phyloP scores from a whole-genome alignment of 2,329 filamentous ascomycete genomes.

The Microdochium paspali region DNA sequence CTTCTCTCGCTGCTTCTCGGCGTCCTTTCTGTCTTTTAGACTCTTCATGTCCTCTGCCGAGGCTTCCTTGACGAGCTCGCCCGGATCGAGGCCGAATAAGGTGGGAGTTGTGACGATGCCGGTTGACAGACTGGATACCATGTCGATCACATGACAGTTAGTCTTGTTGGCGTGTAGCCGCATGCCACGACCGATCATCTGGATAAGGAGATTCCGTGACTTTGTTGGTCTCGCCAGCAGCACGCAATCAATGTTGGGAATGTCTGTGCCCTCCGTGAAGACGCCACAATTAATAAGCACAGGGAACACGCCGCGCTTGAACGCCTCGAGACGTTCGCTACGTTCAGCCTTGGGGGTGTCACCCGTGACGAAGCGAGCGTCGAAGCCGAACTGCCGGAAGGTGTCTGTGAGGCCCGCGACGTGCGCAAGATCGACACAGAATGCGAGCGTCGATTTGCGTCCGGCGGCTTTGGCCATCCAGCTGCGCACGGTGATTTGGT shows the following conservation, averaged over 20 bases:
- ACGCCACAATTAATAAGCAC: slow-evolving; percentile 92
- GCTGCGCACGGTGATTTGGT: slow-evolving; percentile 74
- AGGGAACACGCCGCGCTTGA: slow-evolving; percentile 67
- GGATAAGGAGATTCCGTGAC: slow-evolving; percentile 86
- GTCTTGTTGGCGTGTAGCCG: slow-evolving; percentile 70
- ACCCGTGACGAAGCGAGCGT: slow-evolving; percentile 81
- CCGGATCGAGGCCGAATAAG: slow-evolving; percentile 83
- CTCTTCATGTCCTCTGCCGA: slow-evolving; percentile 51
- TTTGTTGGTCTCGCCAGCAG: slow-evolving; percentile 79
- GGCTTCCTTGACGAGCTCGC: slow-evolving; percentile 61
- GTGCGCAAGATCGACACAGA: slow-evolving; percentile 86
- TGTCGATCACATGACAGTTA: slow-evolving; percentile 91
- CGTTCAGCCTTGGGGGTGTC: slow-evolving; percentile 64
- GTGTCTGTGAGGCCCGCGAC: slow-evolving; percentile 63
- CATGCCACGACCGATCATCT: slow-evolving; percentile 97
- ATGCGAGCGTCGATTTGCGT: slow-evolving; percentile 80
- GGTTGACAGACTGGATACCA: slow-evolving; percentile 76
- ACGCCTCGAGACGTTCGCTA: slow-evolving; percentile 61
- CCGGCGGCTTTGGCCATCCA: slow-evolving; percentile 71
- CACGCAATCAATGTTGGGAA: slow-evolving; percentile 93
- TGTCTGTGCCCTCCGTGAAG: slow-evolving; percentile 95
- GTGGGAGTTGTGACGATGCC: slow-evolving; percentile 89
- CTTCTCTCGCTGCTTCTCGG: slow-evolving; percentile 24
- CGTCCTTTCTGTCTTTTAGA: slow-evolving; percentile 38
- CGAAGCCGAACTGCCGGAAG: slow-evolving; percentile 70